Percentiles rank a stretch among this genome's conserved stretches.
These are phyloP conservation scores for Termitomyces sp. DNA, from an alignment of 768 basidiomycete genomes.

Conservation along the genomic window DNA sequence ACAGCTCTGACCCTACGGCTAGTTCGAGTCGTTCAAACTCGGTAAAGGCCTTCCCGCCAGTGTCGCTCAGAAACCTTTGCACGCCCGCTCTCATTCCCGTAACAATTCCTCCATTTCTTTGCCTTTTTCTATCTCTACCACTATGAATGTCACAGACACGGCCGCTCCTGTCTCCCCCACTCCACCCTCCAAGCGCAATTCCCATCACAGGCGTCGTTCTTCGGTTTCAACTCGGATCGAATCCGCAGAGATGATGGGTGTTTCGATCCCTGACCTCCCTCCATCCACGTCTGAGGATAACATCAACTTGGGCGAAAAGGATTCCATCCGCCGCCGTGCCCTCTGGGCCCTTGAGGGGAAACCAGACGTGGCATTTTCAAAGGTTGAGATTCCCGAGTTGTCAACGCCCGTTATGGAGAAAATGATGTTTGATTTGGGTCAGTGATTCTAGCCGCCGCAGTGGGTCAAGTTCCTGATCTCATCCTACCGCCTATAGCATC, in stretches of 20 bases:
- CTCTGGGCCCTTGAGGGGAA: constrained; percentile 88
- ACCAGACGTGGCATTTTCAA: constrained; percentile 64
- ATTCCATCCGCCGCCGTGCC: constrained; percentile 79
- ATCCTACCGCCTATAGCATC: constrained; percentile 40
- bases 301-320: constrained; percentile 67
- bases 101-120: constrained; percentile 50
- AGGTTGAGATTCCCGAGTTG: constrained; percentile 84
- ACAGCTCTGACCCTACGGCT: constrained; percentile 4
- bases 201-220: constrained; percentile 82
- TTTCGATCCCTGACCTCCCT: constrained; percentile 67
- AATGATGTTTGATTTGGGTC: constrained; percentile 65
- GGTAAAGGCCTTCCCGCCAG: constrained; percentile 47
- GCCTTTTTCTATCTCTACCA: constrained; percentile 41
- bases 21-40: constrained; percentile 78
- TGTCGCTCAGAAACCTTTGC: constrained; percentile 43
- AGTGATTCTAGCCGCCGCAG: constrained; percentile 29
- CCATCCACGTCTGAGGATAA: constrained; percentile 62
- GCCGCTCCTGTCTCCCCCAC: constrained; percentile 28
- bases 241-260: constrained; percentile 90
- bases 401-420: constrained; percentile 56
- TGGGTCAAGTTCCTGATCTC: constrained; percentile 10
- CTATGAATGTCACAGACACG: constrained; percentile 36
- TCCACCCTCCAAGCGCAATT: constrained; percentile 59
- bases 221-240: constrained; percentile 89
- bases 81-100: constrained; percentile 72